Percentiles rank a stretch among this genome's conserved stretches.
Evolutionary conservation across 1,284 basidiomycete genomes (phyloP).

Genomic region (Boletus sp.): DNA sequence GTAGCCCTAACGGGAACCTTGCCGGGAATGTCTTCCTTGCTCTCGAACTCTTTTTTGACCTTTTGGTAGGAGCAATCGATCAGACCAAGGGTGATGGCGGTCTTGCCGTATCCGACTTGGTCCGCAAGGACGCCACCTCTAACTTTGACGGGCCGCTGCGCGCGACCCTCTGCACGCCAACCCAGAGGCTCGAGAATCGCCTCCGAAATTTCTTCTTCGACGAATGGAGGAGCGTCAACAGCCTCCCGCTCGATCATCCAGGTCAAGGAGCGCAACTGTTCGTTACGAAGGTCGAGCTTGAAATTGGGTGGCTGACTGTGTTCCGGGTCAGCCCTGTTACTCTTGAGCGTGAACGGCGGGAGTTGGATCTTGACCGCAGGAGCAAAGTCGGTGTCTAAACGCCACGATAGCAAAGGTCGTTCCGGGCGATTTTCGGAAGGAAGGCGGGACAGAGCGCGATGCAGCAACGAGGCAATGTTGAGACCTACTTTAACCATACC

Average conservation of each 20-base stretch:
- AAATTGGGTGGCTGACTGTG: conserved; percentile 81
- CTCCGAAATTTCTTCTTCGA: conserved; percentile 94
- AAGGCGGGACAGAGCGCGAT: conserved; percentile 81
- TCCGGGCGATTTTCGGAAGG: conserved; percentile 56
- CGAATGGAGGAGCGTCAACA: conserved; percentile 62
- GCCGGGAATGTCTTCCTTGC: conserved; percentile 50
- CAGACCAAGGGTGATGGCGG: conserved; percentile 88
- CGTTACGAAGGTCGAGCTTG: conserved; percentile 65
- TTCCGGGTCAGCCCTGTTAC: conserved; percentile 75
- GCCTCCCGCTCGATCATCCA: conserved; percentile 92
- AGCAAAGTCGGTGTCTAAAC: conserved; percentile 73
- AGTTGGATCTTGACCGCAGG: conserved; percentile 59
- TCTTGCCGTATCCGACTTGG: conserved; percentile 96
- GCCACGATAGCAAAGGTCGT: conserved; percentile 66
- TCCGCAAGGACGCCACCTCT: conserved; percentile 93
- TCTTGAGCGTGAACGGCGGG: conserved; percentile 65
- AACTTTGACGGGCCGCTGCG: conserved; percentile 70
- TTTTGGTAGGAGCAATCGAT: conserved; percentile 66
- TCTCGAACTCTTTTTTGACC: conserved; percentile 56
- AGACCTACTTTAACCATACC: conserved; percentile 83
- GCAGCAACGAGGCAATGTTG: conserved; percentile 83
- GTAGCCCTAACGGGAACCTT: conserved; percentile 78
- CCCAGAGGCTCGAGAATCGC: conserved; percentile 81
- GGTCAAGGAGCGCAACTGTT: conserved; percentile 85
- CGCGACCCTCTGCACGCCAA: conserved; percentile 92